These are phyloP conservation scores for Cyberlindnera amylophila DNA, from an alignment of 805 yeast species.

Conservation along the genomic window DNA sequence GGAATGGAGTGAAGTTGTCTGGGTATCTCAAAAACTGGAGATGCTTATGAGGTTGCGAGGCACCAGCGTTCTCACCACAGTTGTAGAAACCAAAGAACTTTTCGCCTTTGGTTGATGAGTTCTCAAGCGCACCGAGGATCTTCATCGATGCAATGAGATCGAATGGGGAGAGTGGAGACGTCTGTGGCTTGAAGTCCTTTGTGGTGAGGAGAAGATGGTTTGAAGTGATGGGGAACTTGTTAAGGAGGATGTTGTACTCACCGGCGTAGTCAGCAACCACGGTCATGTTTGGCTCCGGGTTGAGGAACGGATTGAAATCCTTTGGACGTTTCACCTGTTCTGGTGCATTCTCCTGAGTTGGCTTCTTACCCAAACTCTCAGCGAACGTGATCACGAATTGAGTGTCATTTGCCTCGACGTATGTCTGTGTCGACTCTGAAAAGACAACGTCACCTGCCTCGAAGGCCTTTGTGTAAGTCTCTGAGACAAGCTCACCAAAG, in stretches of 20 bases:
- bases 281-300: slow-evolving; percentile 74
- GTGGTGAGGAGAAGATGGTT: slow-evolving; percentile 80
- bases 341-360: slow-evolving; percentile 34
- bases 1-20: slow-evolving; percentile 50
- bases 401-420: slow-evolving; percentile 29
- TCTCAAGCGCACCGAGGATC: slow-evolving; percentile 48
- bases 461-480: slow-evolving; percentile 47
- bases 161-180: slow-evolving; percentile 62
- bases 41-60: slow-evolving; percentile 94
- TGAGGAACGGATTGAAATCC: slow-evolving; percentile 66
- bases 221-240: slow-evolving; percentile 82
- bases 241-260: slow-evolving; percentile 63
- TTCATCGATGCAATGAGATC: slow-evolving; percentile 62
- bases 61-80: slow-evolving; percentile 85
- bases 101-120: slow-evolving; percentile 31
- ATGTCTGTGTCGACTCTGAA: slow-evolving; percentile 42
- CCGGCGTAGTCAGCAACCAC: slow-evolving; percentile 49
- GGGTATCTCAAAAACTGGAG: slow-evolving; percentile 81
- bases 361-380: slow-evolving; percentile 34
- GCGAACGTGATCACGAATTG: slow-evolving; percentile 32
- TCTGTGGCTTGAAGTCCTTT: slow-evolving; percentile 67
- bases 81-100: slow-evolving; percentile 82
- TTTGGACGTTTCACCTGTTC: slow-evolving; percentile 31
- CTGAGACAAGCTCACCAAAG: slow-evolving; percentile 33
- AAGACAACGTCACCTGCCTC: slow-evolving; percentile 44